Conservation (phyloP, 768 basidiomycete genomes). For the Mrakia frigida region DNA sequence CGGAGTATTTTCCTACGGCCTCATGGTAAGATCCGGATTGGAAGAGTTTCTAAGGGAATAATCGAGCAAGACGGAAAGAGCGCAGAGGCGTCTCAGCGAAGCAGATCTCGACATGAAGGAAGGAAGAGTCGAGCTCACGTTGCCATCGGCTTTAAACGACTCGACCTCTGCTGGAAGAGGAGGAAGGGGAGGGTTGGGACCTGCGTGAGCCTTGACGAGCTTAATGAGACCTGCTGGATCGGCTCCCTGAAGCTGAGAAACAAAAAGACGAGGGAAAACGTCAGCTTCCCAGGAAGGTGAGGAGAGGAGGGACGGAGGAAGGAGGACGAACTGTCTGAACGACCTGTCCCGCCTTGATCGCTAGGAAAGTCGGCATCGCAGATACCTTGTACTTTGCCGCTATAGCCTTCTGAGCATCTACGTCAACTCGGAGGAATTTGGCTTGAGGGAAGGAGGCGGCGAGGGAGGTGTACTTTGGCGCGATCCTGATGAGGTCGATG, state of each 20-base stretch:
- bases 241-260: conserved; percentile 25
- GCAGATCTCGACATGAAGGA: not conserved
- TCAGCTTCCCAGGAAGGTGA: not conserved
- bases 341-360: conserved; percentile 21
- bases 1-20: conserved; percentile 18
- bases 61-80: not conserved
- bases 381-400: conserved; percentile 30
- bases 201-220: conserved; percentile 27
- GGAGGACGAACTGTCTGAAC: conserved; percentile 15
- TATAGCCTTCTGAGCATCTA: conserved; percentile 26
- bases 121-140: conserved; percentile 10
- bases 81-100: too few species aligned
- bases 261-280: not conserved
- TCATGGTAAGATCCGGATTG: conserved; percentile 11
- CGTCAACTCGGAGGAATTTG: conserved; percentile 30
- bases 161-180: conserved; percentile 28
- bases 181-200: conserved; percentile 20
- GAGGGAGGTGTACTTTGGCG: not conserved
- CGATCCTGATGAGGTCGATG: not conserved
- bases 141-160: conserved; percentile 23
- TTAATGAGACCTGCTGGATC: conserved; percentile 26
- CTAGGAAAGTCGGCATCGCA: conserved; percentile 30
- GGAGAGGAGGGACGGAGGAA: not conserved
- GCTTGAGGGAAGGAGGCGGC: not conserved
- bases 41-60: conserved; percentile 10